These are phyloP conservation scores for Phytophthora rubi DNA, from an alignment of 352 stramenopile species.

Conservation along the genomic window DNA sequence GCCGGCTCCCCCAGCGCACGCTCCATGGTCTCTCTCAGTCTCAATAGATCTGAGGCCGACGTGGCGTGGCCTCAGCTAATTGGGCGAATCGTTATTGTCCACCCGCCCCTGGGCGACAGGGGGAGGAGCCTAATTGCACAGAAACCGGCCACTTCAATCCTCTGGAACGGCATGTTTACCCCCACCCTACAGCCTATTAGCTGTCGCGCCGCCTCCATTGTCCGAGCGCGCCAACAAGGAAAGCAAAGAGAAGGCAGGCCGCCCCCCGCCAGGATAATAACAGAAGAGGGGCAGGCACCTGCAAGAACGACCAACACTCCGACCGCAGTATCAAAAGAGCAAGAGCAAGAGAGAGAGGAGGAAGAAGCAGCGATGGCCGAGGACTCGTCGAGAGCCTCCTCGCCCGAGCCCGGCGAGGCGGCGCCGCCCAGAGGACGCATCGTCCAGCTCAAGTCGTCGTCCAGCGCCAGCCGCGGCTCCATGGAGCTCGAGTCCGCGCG, in stretches of 20 bases:
- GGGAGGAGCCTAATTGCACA: slow-evolving; percentile 8
- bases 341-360: neutral
- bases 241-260: slow-evolving; percentile 13
- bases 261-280: neutral
- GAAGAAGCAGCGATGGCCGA: slow-evolving; percentile 27
- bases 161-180: slow-evolving; percentile 15
- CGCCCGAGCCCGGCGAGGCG: slow-evolving; percentile 32
- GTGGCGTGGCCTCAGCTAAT: no score
- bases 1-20: slow-evolving; percentile 51
- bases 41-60: no score
- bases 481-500: slow-evolving; percentile 24
- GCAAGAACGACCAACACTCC: no score
- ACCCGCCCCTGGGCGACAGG: slow-evolving; percentile 17
- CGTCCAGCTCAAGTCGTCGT: slow-evolving; percentile 34
- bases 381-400: slow-evolving; percentile 35
- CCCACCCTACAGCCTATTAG: slow-evolving; percentile 7
- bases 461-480: slow-evolving; percentile 6
- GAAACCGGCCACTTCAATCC: slow-evolving; percentile 27
- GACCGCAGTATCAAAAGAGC: no score
- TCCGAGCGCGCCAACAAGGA: slow-evolving; percentile 16
- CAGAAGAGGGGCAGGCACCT: neutral
- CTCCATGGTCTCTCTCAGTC: slow-evolving; percentile 24
- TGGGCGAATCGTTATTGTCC: slow-evolving; percentile 8
- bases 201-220: slow-evolving; percentile 5
- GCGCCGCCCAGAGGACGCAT: slow-evolving; percentile 19